Conservation (phyloP, 2,329 filamentous ascomycete genomes). For the Diaporthe citrichinensis region DNA sequence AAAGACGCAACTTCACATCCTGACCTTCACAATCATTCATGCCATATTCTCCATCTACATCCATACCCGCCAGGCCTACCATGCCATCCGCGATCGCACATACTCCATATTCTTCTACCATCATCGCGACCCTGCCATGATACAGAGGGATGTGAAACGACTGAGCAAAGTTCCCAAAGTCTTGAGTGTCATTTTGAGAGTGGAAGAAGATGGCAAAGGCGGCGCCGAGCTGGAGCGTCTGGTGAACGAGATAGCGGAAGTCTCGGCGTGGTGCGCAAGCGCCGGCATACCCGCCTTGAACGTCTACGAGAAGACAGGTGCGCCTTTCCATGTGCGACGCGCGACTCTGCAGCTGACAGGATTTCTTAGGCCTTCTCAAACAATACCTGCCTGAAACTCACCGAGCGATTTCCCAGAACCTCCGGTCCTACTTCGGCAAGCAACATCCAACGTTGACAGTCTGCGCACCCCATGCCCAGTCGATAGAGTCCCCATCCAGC, state of each 20-base stretch:
- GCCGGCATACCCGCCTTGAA: slow-evolving; percentile 90
- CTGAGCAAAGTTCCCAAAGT: slow-evolving; percentile 85
- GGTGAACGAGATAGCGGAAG: slow-evolving; percentile 91
- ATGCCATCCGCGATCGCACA: slow-evolving; percentile 82
- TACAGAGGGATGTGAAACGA: slow-evolving; percentile 85
- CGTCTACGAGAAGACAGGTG: slow-evolving; percentile 93
- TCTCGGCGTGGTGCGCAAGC: slow-evolving; percentile 93
- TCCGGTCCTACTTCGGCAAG: slow-evolving; percentile 89
- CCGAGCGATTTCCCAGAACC: slow-evolving; percentile 81
- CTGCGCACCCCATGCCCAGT: slow-evolving; percentile 78
- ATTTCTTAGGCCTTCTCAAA: slow-evolving; percentile 83
- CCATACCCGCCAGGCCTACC: slow-evolving; percentile 83
- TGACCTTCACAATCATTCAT: slow-evolving; percentile 80
- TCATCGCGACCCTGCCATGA: slow-evolving; percentile 93
- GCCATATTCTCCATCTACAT: slow-evolving; percentile 91
- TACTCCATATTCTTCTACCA: slow-evolving; percentile 92
- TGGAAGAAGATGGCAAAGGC: slow-evolving; percentile 78
- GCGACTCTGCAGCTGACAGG: slow-evolving; percentile 40
- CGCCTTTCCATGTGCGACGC: slow-evolving; percentile 44
- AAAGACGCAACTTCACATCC: slow-evolving; percentile 72
- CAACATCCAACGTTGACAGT: slow-evolving; percentile 80
- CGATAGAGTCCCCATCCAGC: slow-evolving; percentile 64
- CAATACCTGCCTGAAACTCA: slow-evolving; percentile 89
- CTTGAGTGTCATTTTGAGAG: slow-evolving; percentile 85
- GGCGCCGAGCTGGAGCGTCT: slow-evolving; percentile 84